phyloP scores from a whole-genome alignment of 148 eudicot species.

The Camellia lanceoleosa region DNA sequence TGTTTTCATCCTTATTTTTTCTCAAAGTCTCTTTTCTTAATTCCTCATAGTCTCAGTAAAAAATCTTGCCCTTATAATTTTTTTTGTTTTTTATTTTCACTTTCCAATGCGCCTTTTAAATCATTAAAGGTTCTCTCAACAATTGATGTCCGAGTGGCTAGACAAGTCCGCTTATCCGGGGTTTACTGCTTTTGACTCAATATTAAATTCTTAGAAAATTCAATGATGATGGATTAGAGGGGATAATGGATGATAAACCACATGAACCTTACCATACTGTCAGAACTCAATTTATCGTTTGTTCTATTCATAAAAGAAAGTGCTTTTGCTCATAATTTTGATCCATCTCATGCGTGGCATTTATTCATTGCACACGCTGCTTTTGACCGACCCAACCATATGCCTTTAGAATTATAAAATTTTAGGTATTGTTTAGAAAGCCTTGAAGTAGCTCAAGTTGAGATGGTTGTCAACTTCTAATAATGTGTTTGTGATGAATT shows the following conservation, averaged over 20 bases:
- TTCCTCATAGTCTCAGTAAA: no score
- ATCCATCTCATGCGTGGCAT: neutral
- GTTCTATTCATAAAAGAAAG: neutral
- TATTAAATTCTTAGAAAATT: neutral
- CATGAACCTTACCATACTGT: neutral
- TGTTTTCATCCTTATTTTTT: constrained; percentile 7
- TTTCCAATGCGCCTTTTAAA: neutral
- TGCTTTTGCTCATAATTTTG: neutral
- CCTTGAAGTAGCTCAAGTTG: neutral
- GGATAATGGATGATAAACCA: neutral
- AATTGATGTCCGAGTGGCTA: neutral
- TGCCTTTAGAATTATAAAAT: neutral
- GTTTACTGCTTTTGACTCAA: neutral
- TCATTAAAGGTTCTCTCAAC: neutral
- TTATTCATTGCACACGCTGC: no score
- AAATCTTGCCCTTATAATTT: no score
- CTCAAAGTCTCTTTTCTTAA: neutral
- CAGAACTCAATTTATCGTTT: neutral
- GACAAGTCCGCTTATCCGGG: neutral
- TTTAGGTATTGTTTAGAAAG: neutral
- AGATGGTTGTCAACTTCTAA: constrained; percentile 9
- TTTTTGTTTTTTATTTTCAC: neutral
- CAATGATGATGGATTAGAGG: neutral
- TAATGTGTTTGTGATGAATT: neutral
- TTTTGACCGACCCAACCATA: no score